Base-by-base conservation (phyloP, 2,329 filamentous ascomycete species). In the Sclerotinia minor region DNA sequence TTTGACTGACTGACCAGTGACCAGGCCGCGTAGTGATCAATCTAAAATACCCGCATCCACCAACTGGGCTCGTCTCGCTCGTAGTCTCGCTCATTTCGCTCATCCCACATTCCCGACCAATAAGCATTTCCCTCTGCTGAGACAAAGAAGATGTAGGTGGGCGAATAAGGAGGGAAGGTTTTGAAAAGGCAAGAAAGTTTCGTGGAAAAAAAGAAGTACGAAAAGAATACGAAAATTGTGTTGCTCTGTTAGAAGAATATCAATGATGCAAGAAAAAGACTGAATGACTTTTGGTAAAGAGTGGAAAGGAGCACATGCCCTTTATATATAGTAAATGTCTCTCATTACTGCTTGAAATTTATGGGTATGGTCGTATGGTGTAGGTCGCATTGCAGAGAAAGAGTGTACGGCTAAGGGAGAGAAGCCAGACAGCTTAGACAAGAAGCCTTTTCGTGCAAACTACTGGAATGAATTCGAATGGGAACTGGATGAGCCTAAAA, bases 351-450 rank as follows among this genome's bases (percentile, higher is more conserved):
- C 44, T 49, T 32, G 24, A 24, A 29, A 60, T 35, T 35, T 21
- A 35, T 26, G 44, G 21, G 44, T 0, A 21, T 50, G 29, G n/a
- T 26, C 4, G 45, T 21, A 61, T 26, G n/a, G 45, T 38, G 29
- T 61, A 38, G 15, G 59, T 50, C n/a, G 45, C 21, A 61, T 61
- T 50, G 59, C 59, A 61, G 59, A 49, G n/a, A 50, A 38, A 50
- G 13, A 24, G 38, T 45, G 9, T 58, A 50, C n/a, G 24, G 29
- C 45, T 45, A 38, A 32, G 59, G 44, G 41, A 50, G 35, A 9
- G 35, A 35, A 35, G 35, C 35, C 35, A 35, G 32, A 35, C 32
- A 29, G 29, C 29, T 29, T 7, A 35, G 35, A 35, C 35, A 41
- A 13, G 15, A 26, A 11, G 9, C 58, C 21, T 38, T 58, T 61